Base-by-base conservation (phyloP, 768 basidiomycete species). In the Rubroboletus pulcherrimus region DNA sequence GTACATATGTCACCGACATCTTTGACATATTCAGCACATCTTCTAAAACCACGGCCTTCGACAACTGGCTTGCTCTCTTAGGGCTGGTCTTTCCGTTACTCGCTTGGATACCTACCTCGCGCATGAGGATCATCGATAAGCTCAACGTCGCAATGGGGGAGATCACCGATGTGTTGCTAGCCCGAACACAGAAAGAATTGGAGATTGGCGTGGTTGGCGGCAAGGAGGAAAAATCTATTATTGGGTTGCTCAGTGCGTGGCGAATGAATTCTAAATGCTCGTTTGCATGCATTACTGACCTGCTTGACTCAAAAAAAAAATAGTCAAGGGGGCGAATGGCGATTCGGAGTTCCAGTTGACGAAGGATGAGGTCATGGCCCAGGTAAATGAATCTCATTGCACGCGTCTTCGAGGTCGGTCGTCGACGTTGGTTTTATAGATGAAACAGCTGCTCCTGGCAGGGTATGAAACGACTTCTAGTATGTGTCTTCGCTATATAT, bases 131-230 rank as follows among this genome's bases (percentile, higher is more conserved):
- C 9, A 37, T 73, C 10, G 54, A 51, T 19, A 65, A 69, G 19
- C 56, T 81, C n/a, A 68, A 64, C 7, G 15, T 24, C 6, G 70
- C 75, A 1, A 72, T 78, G 72, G 62, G 63, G 1, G 66, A 64
- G 1, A 78, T 81, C 24, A 76, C 76, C 0, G 66, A 74, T 39
- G 69, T 67, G 17, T 56, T 81, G 8, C 57, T 81, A 6, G 66
- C 68, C 14, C 66, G 69, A 43, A 73, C 69, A 8, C 62, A 69
- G 50, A 66, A 65, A 47, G 77, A 72, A 49, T 63, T 68, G 47
- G 70, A 69, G 26, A 55, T 57, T 0, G 56, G 54, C 12, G 57
- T 57, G 6, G 50, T 63, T 26, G 66, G 58, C 0, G 61, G 46
- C 11, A 63, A 63, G 15, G 66, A 63, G 31, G 66, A 70, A 1